Evolutionary conservation across 306 rosid species (phyloP).

Genomic region (Rosa rugosa): DNA sequence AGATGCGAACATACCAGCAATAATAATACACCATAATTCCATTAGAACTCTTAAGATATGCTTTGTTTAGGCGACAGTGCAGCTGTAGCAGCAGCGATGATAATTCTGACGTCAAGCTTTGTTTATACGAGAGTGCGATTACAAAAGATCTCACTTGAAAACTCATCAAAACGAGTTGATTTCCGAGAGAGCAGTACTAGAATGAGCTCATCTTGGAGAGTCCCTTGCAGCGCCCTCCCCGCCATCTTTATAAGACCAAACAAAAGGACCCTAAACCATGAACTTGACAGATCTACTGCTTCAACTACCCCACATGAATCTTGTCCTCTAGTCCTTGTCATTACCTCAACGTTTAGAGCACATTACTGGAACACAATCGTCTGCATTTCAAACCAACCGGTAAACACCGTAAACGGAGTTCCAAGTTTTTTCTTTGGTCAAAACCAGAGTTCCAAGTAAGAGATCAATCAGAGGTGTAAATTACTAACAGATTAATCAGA

Average conservation of each 20-base stretch:
- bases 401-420: neutral
- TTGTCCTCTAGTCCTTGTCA: slow-evolving; percentile 28
- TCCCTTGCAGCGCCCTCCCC: neutral
- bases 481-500: slow-evolving; percentile 17
- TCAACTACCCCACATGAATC: slow-evolving; percentile 25
- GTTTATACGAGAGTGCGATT: neutral
- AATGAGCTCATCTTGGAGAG: neutral
- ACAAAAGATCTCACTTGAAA: neutral
- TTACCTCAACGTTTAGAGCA: slow-evolving; percentile 17
- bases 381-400: neutral
- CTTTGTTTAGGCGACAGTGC: neutral
- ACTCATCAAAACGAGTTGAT: neutral
- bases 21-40: neutral
- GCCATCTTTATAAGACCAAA: neutral
- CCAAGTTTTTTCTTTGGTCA: too few relatives aligned
- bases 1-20: neutral
- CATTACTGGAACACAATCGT: slow-evolving; percentile 5
- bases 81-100: neutral
- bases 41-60: neutral
- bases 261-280: neutral
- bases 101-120: neutral
- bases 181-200: neutral
- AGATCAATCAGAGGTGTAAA: slow-evolving; percentile 13
- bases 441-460: slow-evolving; percentile 7
- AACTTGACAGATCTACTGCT: neutral